Base-by-base conservation (phyloP, 73 alveolate genomes). In the Loxodes magnus region DNA sequence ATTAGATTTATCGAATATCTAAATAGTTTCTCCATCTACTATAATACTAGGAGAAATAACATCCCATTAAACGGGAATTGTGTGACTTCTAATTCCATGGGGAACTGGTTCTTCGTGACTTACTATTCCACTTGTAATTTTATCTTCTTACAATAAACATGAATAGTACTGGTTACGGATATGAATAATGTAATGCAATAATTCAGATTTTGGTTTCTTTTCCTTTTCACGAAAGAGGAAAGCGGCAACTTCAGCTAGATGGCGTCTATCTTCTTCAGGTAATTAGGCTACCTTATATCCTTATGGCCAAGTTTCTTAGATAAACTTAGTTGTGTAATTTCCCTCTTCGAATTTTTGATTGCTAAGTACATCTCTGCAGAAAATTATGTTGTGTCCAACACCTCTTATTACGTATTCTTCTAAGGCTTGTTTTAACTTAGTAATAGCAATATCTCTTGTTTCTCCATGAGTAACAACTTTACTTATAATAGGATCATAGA, bases 401-500 rank as follows among this genome's bases (percentile, higher is more conserved):
- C 96, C 96, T 22, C 71, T 61, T 15, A 84, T 81, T 43, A 78
- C 73, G 50, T 84, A 84, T 20, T 83, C 78, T 12, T 46, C 59
- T 37, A 84, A 46, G 22, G 96, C 85, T 26, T 67, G 34, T 25
- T 64, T 44, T 34, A 75, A 43, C 12, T 55, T 72, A 28, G 60
- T 50, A 23, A 84, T 79, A 12, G 96, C 96, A 33, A 46, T 74
- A 23, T 39, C 24, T 42, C 96, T 56, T 51, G 58, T 72, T 38
- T 79, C 61, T 12, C 88, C 96, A 71, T 78, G 67, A 19, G 74
- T 90, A 5, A 84, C 77, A 3, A 82, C 71, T 43, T 84, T 84
- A 7, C 93, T 67, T 10, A 84, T 74, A 87, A 84, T 83, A 14
- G 96, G 96, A 56, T 84, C 96, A 49, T 80, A 84, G 52, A 56